These are phyloP conservation scores for Plasmopara viticola DNA, from an alignment of 352 stramenopile species.

Conservation along the genomic window DNA sequence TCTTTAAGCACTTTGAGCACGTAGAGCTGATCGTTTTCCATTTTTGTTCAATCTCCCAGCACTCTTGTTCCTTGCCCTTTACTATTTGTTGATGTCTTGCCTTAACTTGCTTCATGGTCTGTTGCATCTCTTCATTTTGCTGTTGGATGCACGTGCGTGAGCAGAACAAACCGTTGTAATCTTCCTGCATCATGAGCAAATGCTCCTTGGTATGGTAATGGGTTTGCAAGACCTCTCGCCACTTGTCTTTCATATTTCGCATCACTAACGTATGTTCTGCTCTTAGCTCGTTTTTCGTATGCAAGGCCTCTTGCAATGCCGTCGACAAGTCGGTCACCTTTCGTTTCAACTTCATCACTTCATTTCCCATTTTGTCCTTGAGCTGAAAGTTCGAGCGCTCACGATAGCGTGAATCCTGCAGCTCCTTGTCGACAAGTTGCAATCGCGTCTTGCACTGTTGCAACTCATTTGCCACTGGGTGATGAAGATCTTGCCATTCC, in stretches of 20 bases:
- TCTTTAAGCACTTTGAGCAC: no score
- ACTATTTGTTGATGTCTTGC: slow-evolving; percentile 35
- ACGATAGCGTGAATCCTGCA: slow-evolving; percentile 50
- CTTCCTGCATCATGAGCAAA: slow-evolving; percentile 59
- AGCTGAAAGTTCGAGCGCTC: slow-evolving; percentile 59
- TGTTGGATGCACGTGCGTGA: no score
- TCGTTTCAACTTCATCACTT: slow-evolving; percentile 45
- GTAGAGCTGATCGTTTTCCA: no score
- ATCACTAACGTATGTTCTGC: no score
- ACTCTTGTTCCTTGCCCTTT: slow-evolving; percentile 45
- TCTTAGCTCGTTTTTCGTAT: slow-evolving; percentile 8
- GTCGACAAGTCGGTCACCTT: slow-evolving; percentile 47
- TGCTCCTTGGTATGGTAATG: slow-evolving; percentile 50
- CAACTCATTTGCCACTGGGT: slow-evolving; percentile 47
- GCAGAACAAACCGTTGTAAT: slow-evolving; percentile 51
- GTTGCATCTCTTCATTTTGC: no score
- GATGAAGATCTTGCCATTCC: slow-evolving; percentile 51
- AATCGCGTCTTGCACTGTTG: slow-evolving; percentile 41
- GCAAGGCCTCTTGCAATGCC: slow-evolving; percentile 45
- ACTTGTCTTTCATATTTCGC: slow-evolving; percentile 22
- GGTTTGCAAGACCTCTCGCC: slow-evolving; percentile 39
- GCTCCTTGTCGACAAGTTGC: slow-evolving; percentile 59
- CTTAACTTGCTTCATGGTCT: neutral
- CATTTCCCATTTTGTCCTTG: slow-evolving; percentile 58
- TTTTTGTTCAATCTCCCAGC: no score